A percentile compares a stretch with the other conserved stretches of the same genome.
phyloP scores from a whole-genome alignment of 352 stramenopile species.

The Pilasporangium apinafurcum region DNA sequence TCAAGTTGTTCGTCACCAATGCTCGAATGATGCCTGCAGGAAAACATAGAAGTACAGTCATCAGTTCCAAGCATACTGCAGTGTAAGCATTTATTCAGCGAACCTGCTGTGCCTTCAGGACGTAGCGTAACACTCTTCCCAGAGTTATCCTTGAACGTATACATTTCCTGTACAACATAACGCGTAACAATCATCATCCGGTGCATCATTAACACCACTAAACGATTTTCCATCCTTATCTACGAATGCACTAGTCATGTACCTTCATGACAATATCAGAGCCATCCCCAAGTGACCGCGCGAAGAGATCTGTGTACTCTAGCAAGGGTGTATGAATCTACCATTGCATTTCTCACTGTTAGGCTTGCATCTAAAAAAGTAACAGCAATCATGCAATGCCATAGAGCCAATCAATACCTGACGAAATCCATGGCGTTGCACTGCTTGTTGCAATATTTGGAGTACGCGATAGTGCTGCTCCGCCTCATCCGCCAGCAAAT shows the following conservation, averaged over 20 bases:
- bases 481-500: slow-evolving; percentile 57
- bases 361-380: too few relatives aligned
- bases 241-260: not conserved
- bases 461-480: slow-evolving; percentile 64
- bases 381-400: too few relatives aligned
- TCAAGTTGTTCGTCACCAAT: slow-evolving; percentile 72
- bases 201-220: not conserved
- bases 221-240: not conserved
- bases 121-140: slow-evolving; percentile 81
- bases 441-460: slow-evolving; percentile 39
- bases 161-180: slow-evolving; percentile 68
- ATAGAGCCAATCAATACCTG: slow-evolving; percentile 4
- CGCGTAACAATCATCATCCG: not conserved
- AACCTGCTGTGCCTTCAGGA: slow-evolving; percentile 77
- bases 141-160: slow-evolving; percentile 86
- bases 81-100: not conserved
- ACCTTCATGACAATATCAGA: slow-evolving; percentile 89
- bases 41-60: not conserved
- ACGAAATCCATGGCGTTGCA: slow-evolving; percentile 71
- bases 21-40: slow-evolving; percentile 60
- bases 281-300: slow-evolving; percentile 68
- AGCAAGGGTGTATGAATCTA: slow-evolving; percentile 80
- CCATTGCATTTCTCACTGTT: not conserved
- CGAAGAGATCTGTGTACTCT: slow-evolving; percentile 86
- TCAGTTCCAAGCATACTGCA: not conserved